Percentiles rank a stretch among this genome's conserved stretches.
phyloP scores from a whole-genome alignment of 140 eudicot species.

The Senecio squalidus region DNA sequence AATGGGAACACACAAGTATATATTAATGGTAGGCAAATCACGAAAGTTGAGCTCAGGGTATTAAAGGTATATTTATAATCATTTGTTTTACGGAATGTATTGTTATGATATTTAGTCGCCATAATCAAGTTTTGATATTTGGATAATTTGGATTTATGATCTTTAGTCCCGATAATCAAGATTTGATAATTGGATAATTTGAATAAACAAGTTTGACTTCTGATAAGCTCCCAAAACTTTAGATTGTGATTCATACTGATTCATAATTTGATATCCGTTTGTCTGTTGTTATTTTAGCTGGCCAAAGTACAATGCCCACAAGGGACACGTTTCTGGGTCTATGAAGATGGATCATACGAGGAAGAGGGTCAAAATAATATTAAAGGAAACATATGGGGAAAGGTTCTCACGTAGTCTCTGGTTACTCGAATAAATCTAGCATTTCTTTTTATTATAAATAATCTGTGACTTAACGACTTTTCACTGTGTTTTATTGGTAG shows the following conservation, averaged over 20 bases:
- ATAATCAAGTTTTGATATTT: too few species aligned
- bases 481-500: slow-evolving; percentile 28
- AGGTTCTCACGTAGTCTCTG: slow-evolving; percentile 31
- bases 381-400: slow-evolving; percentile 56
- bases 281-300: slow-evolving; percentile 40
- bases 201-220: too few species aligned
- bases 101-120: too few species aligned
- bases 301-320: slow-evolving; percentile 51
- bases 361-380: slow-evolving; percentile 59
- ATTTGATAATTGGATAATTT: too few species aligned
- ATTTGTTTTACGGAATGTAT: neutral
- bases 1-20: slow-evolving; percentile 47
- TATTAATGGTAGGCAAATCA: slow-evolving; percentile 45
- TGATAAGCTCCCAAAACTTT: too few species aligned
- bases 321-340: slow-evolving; percentile 51
- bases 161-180: too few species aligned
- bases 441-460: neutral
- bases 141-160: neutral
- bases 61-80: slow-evolving; percentile 27
- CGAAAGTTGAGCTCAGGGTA: slow-evolving; percentile 40
- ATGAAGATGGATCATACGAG: slow-evolving; percentile 49
- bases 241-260: too few species aligned
- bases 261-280: slow-evolving; percentile 1
- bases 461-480: slow-evolving; percentile 5
- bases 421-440: neutral